phyloP scores from a whole-genome alignment of 768 basidiomycete genomes.

The Boletus tylopilopsis region DNA sequence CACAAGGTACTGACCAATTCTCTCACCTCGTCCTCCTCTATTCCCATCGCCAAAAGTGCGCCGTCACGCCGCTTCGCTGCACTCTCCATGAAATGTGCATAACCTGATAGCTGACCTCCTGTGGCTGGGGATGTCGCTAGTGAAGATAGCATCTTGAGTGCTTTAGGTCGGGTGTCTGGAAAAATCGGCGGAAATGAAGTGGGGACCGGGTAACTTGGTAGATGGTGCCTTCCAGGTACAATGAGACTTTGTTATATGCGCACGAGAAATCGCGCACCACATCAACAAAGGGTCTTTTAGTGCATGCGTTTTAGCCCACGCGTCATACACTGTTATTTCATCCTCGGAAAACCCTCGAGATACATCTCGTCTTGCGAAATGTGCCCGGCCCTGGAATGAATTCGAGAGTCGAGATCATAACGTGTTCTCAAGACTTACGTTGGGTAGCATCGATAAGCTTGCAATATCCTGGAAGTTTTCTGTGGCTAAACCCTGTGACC shows the following conservation, averaged over 20 bases:
- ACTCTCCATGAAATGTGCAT: conserved; percentile 49
- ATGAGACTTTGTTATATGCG: neutral
- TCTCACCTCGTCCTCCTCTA: conserved; percentile 53
- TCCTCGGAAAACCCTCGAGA: conserved; percentile 53
- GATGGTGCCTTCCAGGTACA: conserved; percentile 38
- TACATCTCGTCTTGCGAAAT: conserved; percentile 48
- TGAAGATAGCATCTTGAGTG: conserved; percentile 39
- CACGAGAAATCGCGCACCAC: conserved; percentile 33
- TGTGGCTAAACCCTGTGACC: conserved; percentile 29
- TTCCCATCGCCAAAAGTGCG: conserved; percentile 33
- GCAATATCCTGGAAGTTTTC: conserved; percentile 29
- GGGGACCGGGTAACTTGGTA: conserved; percentile 54
- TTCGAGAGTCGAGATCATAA: neutral
- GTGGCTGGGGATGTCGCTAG: conserved; percentile 40
- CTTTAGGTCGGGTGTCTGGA: conserved; percentile 13
- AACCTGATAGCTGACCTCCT: conserved; percentile 42
- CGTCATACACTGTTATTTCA: conserved; percentile 35
- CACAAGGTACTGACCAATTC: conserved; percentile 58
- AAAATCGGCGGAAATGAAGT: conserved; percentile 56
- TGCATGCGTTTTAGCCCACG: conserved; percentile 33
- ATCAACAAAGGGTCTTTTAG: conserved; percentile 31
- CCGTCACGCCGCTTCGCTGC: conserved; percentile 39
- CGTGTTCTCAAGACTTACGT: conserved; percentile 13
- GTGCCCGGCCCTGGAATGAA: conserved; percentile 15
- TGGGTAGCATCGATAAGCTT: conserved; percentile 39